Evolutionary conservation across 345 rosid genomes (phyloP), one percentile per base, ranked within the genome.

Genomic region (Brassica carinata): DNA sequence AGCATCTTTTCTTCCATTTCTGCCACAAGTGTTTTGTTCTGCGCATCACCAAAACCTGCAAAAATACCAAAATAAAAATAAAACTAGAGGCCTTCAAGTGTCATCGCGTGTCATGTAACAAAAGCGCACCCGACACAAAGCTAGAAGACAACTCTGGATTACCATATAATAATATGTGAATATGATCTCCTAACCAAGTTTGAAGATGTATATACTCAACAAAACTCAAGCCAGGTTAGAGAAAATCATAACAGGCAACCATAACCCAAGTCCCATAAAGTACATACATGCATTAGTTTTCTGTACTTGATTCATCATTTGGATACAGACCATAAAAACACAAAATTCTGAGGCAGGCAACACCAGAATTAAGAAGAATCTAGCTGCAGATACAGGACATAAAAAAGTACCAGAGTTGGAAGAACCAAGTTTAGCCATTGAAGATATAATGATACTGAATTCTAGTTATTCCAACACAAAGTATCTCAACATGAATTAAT

Each of bases 1-100:
- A 84, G 84, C 90, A 87, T 83, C 72, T 89, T 87, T 59, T 79
- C 83, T 89, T 79, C 88, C 87, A 90, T 90, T 73, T 83, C 85
- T 51, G 86, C 90, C 57, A 74, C 85, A 79, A 88, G 17, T 55
- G 94, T 80, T 59, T 73, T 80, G 73, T 83, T 73, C 77, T 76
- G 83, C 17, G 79, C 68, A 45, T 81, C 86, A 74, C 83, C 79
- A 71, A 64, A 78, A 69, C 80, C 84, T 84, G 73, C 8, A 45
- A 34, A 53, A 31, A 55, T 34, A 59, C 10, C 18, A 55, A 30
- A 73, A 13, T 13, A 4, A 48, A 48, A 33, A 77, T 4, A 26
- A 61, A 26, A 10, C 8, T 18, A 55, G 62, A 48, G 69, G 34
- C 69, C 43, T 55, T 36, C 23, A 36, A 66, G 18, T 40, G 40